Evolutionary conservation across 768 basidiomycete species (phyloP).

Genomic region (Porpolomopsis calyptriformis): DNA sequence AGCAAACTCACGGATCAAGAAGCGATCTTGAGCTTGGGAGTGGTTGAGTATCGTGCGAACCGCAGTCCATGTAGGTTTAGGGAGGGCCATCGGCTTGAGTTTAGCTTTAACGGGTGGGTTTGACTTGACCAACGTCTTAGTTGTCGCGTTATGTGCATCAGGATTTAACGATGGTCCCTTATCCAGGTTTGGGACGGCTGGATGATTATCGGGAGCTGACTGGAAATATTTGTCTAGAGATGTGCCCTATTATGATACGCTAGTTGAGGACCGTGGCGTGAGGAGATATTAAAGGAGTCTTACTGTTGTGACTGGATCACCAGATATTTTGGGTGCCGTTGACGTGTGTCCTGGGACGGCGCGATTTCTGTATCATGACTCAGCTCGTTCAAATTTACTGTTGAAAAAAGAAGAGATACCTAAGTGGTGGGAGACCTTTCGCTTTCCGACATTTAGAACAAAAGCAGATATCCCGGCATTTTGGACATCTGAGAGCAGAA

Average conservation of each 20-base stretch:
- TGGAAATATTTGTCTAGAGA: too few relatives aligned
- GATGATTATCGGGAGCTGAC: too few relatives aligned
- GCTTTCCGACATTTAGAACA: conserved; percentile 56
- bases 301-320: too few relatives aligned
- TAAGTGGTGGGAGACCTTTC: conserved; percentile 47
- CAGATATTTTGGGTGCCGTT: too few relatives aligned
- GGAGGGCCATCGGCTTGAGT: conserved; percentile 21
- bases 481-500: conserved; percentile 46
- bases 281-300: too few relatives aligned
- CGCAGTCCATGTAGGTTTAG: conserved; percentile 43
- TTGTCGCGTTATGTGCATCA: not conserved
- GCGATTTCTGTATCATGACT: not conserved
- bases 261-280: too few relatives aligned
- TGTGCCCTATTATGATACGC: too few relatives aligned
- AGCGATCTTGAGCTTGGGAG: conserved; percentile 45
- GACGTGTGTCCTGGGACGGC: not conserved
- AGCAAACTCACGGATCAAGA: conserved; percentile 67
- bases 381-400: too few relatives aligned
- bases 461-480: conserved; percentile 56
- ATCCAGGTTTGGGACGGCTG: not conserved
- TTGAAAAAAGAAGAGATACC: conserved; percentile 29
- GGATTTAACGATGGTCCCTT: not conserved
- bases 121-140: not conserved
- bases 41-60: conserved; percentile 34
- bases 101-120: conserved; percentile 6